phyloP scores from a whole-genome alignment of 495 filamentous ascomycete genomes.

The Penicillium mononematosum region DNA sequence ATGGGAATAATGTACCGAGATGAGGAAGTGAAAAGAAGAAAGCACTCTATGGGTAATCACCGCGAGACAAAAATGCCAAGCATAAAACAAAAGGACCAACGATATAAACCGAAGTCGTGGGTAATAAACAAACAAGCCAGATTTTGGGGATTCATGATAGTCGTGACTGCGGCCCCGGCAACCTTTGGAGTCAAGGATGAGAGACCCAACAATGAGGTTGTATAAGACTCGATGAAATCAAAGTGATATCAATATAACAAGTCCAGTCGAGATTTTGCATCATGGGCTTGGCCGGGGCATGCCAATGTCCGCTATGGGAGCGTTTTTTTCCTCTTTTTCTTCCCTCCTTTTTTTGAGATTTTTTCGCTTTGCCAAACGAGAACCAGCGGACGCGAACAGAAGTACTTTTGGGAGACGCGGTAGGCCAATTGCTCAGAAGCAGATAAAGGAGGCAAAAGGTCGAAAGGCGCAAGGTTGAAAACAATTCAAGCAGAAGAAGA shows the following conservation, averaged over 20 bases:
- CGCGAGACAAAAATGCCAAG: slow-evolving; percentile 33
- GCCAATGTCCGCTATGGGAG: slow-evolving; percentile 35
- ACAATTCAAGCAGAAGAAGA: slow-evolving; percentile 27
- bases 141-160: slow-evolving; percentile 46
- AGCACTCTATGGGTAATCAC: slow-evolving; percentile 39
- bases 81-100: slow-evolving; percentile 26
- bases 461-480: slow-evolving; percentile 35
- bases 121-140: slow-evolving; percentile 36
- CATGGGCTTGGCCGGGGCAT: slow-evolving; percentile 27
- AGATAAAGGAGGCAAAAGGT: slow-evolving; percentile 23
- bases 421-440: slow-evolving; percentile 28
- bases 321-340: slow-evolving; percentile 41
- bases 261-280: slow-evolving; percentile 12
- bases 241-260: not conserved
- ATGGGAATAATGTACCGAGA: slow-evolving; percentile 35
- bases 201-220: not conserved
- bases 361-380: slow-evolving; percentile 33
- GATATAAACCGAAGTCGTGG: slow-evolving; percentile 34
- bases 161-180: slow-evolving; percentile 43
- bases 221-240: not conserved
- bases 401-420: slow-evolving; percentile 38
- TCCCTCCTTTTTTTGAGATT: slow-evolving; percentile 26
- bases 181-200: not conserved
- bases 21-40: slow-evolving; percentile 21
- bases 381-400: slow-evolving; percentile 33